phyloP scores from a whole-genome alignment of 2,329 filamentous ascomycete genomes.

The Hypomyces rosellus region DNA sequence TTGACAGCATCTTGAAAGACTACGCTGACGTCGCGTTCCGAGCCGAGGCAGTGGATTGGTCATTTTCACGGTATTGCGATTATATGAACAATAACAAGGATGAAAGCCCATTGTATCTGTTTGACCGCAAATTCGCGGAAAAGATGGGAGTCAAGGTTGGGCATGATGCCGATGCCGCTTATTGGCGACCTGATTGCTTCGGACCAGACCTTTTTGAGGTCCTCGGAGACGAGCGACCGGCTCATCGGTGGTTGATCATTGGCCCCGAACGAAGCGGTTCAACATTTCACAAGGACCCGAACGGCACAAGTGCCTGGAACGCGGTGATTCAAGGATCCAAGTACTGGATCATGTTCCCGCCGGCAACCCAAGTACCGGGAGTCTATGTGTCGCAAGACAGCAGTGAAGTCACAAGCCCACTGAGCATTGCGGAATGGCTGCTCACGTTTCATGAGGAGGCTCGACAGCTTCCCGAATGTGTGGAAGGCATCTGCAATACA shows the following conservation, averaged over 20 bases:
- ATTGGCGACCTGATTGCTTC: conserved; percentile 79
- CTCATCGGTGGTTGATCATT: conserved; percentile 88
- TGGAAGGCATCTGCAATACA: conserved; percentile 75
- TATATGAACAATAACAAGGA: conserved; percentile 79
- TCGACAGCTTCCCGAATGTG: conserved; percentile 65
- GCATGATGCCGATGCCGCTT: conserved; percentile 46
- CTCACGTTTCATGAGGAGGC: conserved; percentile 84
- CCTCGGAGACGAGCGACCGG: conserved; percentile 70
- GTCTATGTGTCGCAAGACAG: conserved; percentile 86
- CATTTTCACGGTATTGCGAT: conserved; percentile 67
- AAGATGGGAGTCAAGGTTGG: conserved; percentile 73
- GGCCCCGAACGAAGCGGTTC: conserved; percentile 82
- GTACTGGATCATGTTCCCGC: conserved; percentile 98
- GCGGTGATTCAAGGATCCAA: conserved; percentile 84
- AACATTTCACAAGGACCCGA: conserved; percentile 85
- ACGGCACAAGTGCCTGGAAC: conserved; percentile 81
- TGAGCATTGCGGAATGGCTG: conserved; percentile 96
- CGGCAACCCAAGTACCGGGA: conserved; percentile 70
- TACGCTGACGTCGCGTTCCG: conserved; percentile 68
- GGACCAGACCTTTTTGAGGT: conserved; percentile 80
- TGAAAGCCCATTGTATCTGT: conserved; percentile 88
- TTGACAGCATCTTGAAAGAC: conserved; percentile 56
- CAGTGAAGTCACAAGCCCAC: conserved; percentile 85
- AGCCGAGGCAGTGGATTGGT: conserved; percentile 92
- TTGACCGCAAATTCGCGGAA: conserved; percentile 78